A percentile compares a stretch with the other conserved stretches of the same genome.
phyloP scores from a whole-genome alignment of 2,329 filamentous ascomycete genomes.

The Talaromyces piceae region DNA sequence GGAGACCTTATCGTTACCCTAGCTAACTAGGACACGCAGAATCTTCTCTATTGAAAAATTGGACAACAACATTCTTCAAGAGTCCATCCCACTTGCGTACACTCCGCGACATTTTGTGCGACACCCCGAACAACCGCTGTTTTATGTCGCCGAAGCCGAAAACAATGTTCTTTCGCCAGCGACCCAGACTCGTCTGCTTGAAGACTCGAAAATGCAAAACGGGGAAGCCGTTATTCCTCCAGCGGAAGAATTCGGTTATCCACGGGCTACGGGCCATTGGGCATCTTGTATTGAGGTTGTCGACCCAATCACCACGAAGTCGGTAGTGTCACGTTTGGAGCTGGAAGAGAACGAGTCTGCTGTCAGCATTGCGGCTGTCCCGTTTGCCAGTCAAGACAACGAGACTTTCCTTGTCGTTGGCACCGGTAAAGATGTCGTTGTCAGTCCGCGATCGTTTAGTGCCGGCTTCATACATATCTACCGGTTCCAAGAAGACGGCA shows the following conservation, averaged over 20 bases:
- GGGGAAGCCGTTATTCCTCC: slow-evolving; percentile 65
- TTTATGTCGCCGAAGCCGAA: slow-evolving; percentile 91
- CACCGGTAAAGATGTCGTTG: slow-evolving; percentile 80
- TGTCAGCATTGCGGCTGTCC: slow-evolving; percentile 73
- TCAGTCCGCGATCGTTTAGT: slow-evolving; percentile 66
- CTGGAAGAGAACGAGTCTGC: slow-evolving; percentile 86
- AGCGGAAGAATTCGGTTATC: slow-evolving; percentile 81
- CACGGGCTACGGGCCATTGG: slow-evolving; percentile 78
- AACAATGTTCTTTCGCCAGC: slow-evolving; percentile 80
- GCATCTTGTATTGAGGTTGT: slow-evolving; percentile 91
- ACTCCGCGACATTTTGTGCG: slow-evolving; percentile 83
- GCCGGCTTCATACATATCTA: slow-evolving; percentile 90
- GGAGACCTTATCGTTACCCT: slow-evolving; percentile 7
- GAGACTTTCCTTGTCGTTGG: slow-evolving; percentile 91
- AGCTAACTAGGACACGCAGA: slow-evolving; percentile 34
- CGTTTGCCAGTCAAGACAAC: slow-evolving; percentile 81
- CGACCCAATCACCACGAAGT: slow-evolving; percentile 69
- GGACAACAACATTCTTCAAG: slow-evolving; percentile 76
- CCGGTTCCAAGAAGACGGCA: slow-evolving; percentile 78
- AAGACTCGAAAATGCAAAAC: slow-evolving; percentile 63
- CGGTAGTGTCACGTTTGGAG: slow-evolving; percentile 69
- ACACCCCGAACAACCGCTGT: slow-evolving; percentile 79
- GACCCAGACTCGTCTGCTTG: slow-evolving; percentile 66
- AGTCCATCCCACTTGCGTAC: slow-evolving; percentile 78
- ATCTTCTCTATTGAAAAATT: slow-evolving; percentile 89